These are phyloP conservation scores for Syncephalastrum sp. DNA, from an alignment of 371 early-diverging fungal species.

Conservation along the genomic window DNA sequence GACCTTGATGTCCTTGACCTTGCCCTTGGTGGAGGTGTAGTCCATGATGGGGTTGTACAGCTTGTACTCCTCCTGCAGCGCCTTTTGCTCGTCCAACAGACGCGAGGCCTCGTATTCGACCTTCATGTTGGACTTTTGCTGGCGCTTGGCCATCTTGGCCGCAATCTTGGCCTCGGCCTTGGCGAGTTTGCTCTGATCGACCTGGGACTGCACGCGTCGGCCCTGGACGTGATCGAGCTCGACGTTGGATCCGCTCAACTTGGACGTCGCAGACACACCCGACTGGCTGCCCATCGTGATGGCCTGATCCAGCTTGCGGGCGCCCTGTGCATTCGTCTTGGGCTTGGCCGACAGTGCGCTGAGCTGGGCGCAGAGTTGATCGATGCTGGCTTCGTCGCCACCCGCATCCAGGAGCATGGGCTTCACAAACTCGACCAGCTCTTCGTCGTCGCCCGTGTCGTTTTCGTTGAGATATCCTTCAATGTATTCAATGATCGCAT, in stretches of 20 bases:
- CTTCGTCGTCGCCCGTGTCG: constrained; percentile 64
- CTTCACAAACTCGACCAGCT: constrained; percentile 83
- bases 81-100: constrained; percentile 71
- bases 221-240: constrained; percentile 72
- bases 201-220: constrained; percentile 78
- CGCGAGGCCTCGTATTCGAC: constrained; percentile 77
- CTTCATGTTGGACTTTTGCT: constrained; percentile 57
- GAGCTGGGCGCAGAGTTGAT: constrained; percentile 63
- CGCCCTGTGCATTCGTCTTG: constrained; percentile 6
- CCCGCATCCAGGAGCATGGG: constrained; percentile 86
- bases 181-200: constrained; percentile 86
- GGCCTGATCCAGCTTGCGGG: constrained; percentile 55
- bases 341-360: constrained; percentile 42
- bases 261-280: constrained; percentile 56
- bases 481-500: constrained; percentile 77
- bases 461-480: constrained; percentile 83
- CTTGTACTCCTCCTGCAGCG: constrained; percentile 67
- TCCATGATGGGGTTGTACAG: constrained; percentile 82
- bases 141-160: constrained; percentile 85
- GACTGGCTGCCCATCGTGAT: constrained; percentile 58
- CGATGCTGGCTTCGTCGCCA: constrained; percentile 60
- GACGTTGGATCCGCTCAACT: constrained; percentile 35
- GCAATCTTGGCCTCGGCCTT: constrained; percentile 94
- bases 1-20: constrained; percentile 92
- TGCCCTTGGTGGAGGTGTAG: constrained; percentile 81